Conservation (phyloP, 2,329 filamentous ascomycete genomes). For the Diaporthe sp. region DNA sequence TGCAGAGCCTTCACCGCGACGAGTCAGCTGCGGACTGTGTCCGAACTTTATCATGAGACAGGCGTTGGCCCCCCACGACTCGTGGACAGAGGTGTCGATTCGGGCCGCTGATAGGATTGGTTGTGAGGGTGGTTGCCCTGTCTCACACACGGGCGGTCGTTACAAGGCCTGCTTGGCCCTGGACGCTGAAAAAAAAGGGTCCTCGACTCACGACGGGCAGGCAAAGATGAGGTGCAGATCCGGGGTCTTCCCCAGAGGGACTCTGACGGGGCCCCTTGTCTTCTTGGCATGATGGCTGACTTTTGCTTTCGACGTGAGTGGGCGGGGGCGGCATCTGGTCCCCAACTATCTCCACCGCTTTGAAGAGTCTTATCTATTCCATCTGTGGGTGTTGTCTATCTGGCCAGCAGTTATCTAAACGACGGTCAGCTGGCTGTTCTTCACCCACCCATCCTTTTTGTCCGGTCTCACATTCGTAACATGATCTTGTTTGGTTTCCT, state of each 20-base stretch:
- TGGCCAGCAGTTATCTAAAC: conserved; percentile 30
- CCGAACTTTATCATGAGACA: conserved; percentile 32
- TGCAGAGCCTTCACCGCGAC: conserved; percentile 8
- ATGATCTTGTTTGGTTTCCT: conserved; percentile 8
- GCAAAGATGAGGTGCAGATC: conserved; percentile 22
- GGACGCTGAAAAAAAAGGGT: background rate
- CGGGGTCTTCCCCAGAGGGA: conserved; percentile 34
- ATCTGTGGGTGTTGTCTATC: conserved; percentile 35
- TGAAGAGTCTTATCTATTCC: conserved; percentile 37
- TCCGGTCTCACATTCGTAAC: conserved; percentile 13
- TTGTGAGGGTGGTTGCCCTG: background rate
- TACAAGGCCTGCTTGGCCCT: background rate
- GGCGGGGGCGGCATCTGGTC: conserved; percentile 1
- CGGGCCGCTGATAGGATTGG: background rate
- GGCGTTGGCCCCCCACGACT: conserved; percentile 20
- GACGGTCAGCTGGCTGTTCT: conserved; percentile 29
- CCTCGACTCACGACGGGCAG: conserved; percentile 6
- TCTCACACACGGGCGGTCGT: conserved; percentile 25
- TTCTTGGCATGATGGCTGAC: conserved; percentile 12
- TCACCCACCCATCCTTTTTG: conserved; percentile 6
- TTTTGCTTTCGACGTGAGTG: conserved; percentile 30
- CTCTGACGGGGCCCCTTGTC: background rate
- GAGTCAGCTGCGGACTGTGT: conserved; percentile 36
- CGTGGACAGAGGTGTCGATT: conserved; percentile 11
- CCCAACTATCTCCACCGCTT: background rate